Conservation (phyloP, 106 monocot species). For the Dioscorea dumetorum region DNA sequence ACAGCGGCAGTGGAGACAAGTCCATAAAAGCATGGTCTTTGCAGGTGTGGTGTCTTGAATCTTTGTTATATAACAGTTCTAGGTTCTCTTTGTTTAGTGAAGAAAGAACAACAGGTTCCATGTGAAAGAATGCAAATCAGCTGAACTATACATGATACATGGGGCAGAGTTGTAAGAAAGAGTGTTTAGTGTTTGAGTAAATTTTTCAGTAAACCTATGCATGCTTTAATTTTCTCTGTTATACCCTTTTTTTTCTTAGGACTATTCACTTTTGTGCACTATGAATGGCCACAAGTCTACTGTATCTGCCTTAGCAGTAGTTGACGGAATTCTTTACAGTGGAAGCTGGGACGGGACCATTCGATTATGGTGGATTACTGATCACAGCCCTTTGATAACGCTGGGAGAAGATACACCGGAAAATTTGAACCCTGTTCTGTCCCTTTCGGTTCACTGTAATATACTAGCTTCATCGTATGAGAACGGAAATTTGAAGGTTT, state of each 20-base stretch:
- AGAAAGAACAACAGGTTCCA: too few relatives aligned
- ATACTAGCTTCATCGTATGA: conserved; percentile 66
- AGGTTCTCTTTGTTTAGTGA: too few relatives aligned
- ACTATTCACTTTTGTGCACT: conserved; percentile 55
- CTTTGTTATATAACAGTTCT: too few relatives aligned
- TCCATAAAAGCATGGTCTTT: conserved; percentile 96
- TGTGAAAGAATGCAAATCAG: too few relatives aligned
- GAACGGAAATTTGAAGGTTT: conserved; percentile 76
- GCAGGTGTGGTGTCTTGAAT: conserved; percentile 29
- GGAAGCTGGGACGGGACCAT: conserved; percentile 97
- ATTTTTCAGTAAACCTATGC: too few relatives aligned
- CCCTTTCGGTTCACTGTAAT: conserved; percentile 36
- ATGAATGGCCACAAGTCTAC: conserved; percentile 86
- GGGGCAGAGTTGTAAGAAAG: too few relatives aligned
- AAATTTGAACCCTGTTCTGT: conserved; percentile 44
- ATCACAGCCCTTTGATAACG: conserved; percentile 59
- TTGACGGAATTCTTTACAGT: conserved; percentile 79
- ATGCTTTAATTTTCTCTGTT: not conserved
- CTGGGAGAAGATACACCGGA: conserved; percentile 38
- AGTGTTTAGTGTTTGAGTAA: too few relatives aligned
- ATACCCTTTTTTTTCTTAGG: conserved; percentile 28
- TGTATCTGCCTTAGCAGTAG: conserved; percentile 65
- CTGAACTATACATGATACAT: not conserved
- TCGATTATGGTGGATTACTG: conserved; percentile 81
- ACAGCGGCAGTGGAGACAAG: conserved; percentile 87